A percentile compares a stretch with the other conserved stretches of the same genome.
These are phyloP conservation scores for Chenopodium suecicum DNA, from an alignment of 148 eudicot genomes.

Conservation along the genomic window DNA sequence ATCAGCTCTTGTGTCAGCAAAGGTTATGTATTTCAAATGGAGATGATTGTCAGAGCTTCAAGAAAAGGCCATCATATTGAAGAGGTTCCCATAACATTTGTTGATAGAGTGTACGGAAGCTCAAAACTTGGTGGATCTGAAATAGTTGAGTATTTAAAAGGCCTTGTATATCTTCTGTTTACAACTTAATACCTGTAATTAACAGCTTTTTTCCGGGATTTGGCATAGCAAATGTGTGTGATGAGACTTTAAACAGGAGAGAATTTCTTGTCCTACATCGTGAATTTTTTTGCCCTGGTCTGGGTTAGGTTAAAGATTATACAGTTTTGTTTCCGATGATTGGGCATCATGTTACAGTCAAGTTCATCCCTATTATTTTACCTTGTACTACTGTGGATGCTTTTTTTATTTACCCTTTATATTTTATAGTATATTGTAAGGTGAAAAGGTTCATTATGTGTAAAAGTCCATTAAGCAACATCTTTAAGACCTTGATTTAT, in stretches of 20 bases:
- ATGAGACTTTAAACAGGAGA: not conserved
- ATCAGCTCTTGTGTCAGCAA: constrained; percentile 87
- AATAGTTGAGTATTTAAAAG: constrained; percentile 84
- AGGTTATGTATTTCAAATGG: constrained; percentile 96
- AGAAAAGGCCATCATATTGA: constrained; percentile 86
- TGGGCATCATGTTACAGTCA: not conserved
- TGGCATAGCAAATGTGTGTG: not conserved
- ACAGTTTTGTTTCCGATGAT: not conserved
- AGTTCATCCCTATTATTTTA: not conserved
- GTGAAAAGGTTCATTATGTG: no score
- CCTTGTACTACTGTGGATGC: not conserved
- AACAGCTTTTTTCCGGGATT: not conserved
- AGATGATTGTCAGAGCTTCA: constrained; percentile 94
- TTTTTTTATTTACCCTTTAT: no score
- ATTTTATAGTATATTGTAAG: no score
- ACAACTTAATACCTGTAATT: constrained; percentile 47
- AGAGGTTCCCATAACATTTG: constrained; percentile 97
- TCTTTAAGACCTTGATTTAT: no score
- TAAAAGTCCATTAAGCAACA: no score
- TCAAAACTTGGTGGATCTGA: constrained; percentile 96
- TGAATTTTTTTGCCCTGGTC: not conserved
- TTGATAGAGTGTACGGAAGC: constrained; percentile 92
- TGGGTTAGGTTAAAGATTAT: not conserved
- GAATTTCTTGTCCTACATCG: not conserved
- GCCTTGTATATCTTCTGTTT: constrained; percentile 75